A percentile compares a stretch with the other conserved stretches of the same genome.
These are phyloP conservation scores for Eimeria praecox DNA, from an alignment of 169 alveolate species.

Conservation along the genomic window DNA sequence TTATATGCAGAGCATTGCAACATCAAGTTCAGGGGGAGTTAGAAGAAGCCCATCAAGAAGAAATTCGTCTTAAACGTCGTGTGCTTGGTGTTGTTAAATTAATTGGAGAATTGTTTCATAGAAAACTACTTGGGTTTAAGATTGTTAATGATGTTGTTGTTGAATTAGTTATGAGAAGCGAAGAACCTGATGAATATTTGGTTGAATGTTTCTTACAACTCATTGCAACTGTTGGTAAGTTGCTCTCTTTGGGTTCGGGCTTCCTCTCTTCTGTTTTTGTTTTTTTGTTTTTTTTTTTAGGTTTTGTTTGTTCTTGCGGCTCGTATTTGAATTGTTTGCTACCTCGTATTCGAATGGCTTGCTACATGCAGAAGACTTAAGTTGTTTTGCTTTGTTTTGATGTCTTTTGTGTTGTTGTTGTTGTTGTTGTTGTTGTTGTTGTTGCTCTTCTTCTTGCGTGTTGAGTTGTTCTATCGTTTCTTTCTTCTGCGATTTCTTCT, in stretches of 20 bases:
- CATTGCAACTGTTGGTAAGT: slow-evolving; percentile 91
- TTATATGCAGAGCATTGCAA: slow-evolving; percentile 61
- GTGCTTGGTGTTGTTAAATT: slow-evolving; percentile 93
- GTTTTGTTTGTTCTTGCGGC: background rate
- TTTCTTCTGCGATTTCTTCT: too few relatives aligned
- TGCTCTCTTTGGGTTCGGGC: too few relatives aligned
- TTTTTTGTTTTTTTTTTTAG: background rate
- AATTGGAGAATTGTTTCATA: slow-evolving; percentile 94
- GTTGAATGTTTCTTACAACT: slow-evolving; percentile 94
- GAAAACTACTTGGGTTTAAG: slow-evolving; percentile 92
- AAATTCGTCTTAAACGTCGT: slow-evolving; percentile 87
- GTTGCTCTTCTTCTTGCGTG: too few relatives aligned
- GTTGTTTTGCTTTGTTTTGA: too few relatives aligned
- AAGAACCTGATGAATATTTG: slow-evolving; percentile 94
- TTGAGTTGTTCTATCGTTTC: too few relatives aligned
- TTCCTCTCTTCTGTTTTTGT: background rate
- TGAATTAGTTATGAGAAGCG: slow-evolving; percentile 91
- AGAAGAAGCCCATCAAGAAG: slow-evolving; percentile 84
- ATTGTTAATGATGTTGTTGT: slow-evolving; percentile 93
- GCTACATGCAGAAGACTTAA: too few relatives aligned
- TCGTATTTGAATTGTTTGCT: background rate
- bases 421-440: too few relatives aligned
- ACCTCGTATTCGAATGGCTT: too few relatives aligned
- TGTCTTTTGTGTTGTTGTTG: too few relatives aligned
- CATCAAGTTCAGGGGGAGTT: slow-evolving; percentile 78